Conservation (phyloP, 805 yeast genomes). For the Priceomyces fermenticarens region DNA sequence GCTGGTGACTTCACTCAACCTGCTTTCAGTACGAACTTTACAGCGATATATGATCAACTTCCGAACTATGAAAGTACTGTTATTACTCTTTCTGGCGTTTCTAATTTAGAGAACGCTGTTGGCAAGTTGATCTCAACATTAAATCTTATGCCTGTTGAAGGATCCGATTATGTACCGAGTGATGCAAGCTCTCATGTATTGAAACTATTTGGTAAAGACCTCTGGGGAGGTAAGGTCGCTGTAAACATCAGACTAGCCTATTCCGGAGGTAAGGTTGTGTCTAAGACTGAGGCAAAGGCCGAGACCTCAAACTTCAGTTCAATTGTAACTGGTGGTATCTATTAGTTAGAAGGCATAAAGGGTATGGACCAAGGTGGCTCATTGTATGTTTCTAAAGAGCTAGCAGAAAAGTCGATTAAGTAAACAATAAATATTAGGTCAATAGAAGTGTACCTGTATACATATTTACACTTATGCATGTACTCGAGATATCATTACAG, state of each 20-base stretch:
- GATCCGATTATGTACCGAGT: constrained; percentile 59
- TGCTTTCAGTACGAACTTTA: constrained; percentile 73
- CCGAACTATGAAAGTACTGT: constrained; percentile 60
- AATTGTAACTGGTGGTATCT: constrained; percentile 46
- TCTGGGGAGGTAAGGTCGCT: constrained; percentile 57
- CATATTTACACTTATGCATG: too few species aligned
- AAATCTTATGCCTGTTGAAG: constrained; percentile 61
- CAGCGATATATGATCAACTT: constrained; percentile 70
- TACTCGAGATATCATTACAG: too few species aligned
- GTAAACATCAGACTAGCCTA: constrained; percentile 47
- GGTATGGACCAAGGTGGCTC: too few species aligned
- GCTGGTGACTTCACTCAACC: constrained; percentile 85
- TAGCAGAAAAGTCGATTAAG: too few species aligned
- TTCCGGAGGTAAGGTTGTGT: constrained; percentile 57
- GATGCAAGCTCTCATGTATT: constrained; percentile 65
- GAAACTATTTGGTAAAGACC: constrained; percentile 79
- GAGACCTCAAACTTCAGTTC: constrained; percentile 50
- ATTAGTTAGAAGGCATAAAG: neutral
- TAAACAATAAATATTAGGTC: too few species aligned
- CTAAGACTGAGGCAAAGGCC: constrained; percentile 50
- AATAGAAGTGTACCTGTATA: too few species aligned
- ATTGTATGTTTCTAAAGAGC: too few species aligned
- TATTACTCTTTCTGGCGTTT: constrained; percentile 53
- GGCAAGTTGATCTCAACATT: constrained; percentile 50
- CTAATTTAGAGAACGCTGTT: constrained; percentile 40